A percentile compares a stretch with the other conserved stretches of the same genome.
phyloP scores from a whole-genome alignment of 805 yeast species.

The Candida railenensis region DNA sequence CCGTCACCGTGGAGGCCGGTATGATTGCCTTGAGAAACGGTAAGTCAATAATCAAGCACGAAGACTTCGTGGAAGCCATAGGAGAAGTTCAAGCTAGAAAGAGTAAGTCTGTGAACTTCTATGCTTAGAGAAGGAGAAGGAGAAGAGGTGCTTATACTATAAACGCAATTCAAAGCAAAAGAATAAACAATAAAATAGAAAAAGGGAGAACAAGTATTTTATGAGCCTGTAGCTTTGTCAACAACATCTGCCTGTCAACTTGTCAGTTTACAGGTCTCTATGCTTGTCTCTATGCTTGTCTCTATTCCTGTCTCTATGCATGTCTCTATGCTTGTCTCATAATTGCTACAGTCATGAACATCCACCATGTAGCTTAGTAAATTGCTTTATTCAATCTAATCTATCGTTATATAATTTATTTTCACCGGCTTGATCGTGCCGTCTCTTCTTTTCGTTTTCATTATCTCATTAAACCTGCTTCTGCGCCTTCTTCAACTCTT shows the following conservation, averaged over 20 bases:
- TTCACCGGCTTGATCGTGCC: no score
- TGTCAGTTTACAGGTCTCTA: no score
- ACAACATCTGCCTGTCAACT: no score
- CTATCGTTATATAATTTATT: no score
- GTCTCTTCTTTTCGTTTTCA: neutral
- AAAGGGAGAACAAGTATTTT: no score
- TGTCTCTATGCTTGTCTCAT: no score
- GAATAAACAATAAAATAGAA: neutral
- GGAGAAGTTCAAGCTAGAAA: conserved; percentile 98
- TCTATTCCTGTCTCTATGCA: no score
- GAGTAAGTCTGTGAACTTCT: conserved; percentile 91
- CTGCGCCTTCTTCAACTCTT: conserved; percentile 33
- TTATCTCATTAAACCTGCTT: conserved; percentile 8
- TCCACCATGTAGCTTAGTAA: no score
- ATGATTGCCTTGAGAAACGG: conserved; percentile 98
- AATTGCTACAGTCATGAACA: no score
- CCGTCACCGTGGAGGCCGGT: conserved; percentile 99
- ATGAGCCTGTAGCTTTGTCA: no score
- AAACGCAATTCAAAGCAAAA: neutral
- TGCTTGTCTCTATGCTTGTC: no score
- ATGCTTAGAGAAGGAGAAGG: conserved; percentile 52
- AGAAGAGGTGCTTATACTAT: neutral
- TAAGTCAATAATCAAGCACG: conserved; percentile 87
- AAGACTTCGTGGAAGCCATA: conserved; percentile 97
- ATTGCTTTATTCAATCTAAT: no score